Evolutionary conservation across 495 filamentous ascomycete genomes (phyloP), one percentile per base, ranked within the genome.

Genomic region (Cercophora newfieldiana): DNA sequence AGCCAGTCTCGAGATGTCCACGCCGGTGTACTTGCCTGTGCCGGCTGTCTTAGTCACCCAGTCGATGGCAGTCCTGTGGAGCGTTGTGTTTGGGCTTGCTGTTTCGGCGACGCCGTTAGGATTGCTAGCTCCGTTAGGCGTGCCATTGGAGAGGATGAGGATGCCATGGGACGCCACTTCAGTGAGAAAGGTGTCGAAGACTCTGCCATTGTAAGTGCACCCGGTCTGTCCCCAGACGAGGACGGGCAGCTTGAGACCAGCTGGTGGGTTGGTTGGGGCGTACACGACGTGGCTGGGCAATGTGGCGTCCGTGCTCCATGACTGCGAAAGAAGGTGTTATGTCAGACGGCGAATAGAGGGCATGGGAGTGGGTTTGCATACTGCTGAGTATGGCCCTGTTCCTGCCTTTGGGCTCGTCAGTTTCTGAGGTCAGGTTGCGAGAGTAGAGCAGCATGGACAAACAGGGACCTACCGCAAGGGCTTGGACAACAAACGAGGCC

Each of bases 61-160:
- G 57, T 60, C 57, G 21, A 60, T 60, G 33, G 28, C 57, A 3
- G 29, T 31, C 19, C 31, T 19, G 57, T 60, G 57, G 22, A 60
- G 57, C 2, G 57, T 24, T 0, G 57, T 24, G 33, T 60, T 60
- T 7, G 57, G 57, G 29, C 26, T 60, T 2, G n/a, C 10, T 2
- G 57, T 60, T 21, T 60, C 57, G 57, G 57, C 57, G 57, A 60
- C 26, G 30, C 57, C 57, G 57, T 60, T 60, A 30, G 57, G 57
- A 30, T 60, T 60, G n/a, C 1, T 12, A 5, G 57, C 7, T 18
- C 57, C 57, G 57, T 60, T 60, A 30, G 57, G 57, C 7, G 33
- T 60, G 29, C 57, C 57, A 22, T 60, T 60, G 57, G 57, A 60
- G 57, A 60, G 29, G 30, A 60, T 60, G 57, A 60, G 33, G 30